Evolutionary conservation across 2,329 filamentous ascomycete genomes (phyloP), one percentile per base, ranked within the genome.

Genomic region (Arachnopeziza araneosa): DNA sequence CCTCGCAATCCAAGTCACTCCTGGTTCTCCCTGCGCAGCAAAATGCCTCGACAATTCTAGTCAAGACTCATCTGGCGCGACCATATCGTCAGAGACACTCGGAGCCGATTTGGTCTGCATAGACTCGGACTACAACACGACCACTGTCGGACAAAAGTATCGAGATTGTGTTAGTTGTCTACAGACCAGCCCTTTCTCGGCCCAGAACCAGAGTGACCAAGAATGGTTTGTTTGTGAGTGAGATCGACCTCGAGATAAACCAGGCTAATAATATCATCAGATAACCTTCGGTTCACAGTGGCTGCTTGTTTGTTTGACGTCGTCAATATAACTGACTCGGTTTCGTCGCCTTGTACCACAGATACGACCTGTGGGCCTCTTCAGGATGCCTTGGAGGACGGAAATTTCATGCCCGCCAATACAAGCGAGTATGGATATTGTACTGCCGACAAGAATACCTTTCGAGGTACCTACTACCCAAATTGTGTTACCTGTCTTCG

Each of bases 1-100:
- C 3, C 10, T 57, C 26, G 75, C 75, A 2, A 70, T 83, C 2
- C 73, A 80, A 56, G 77, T 83, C 1, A 77, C 80, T 1, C 79
- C 81, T 0, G 78, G 78, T 10, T 84, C 82, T 0, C 67, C 73
- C 10, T 85, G 82, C 66, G 75, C 80, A 0, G 69, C 76, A 0
- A 60, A 78, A 1, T 85, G 82, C 58, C 66, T 80, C 4, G 75
- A 80, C 60, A 70, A 73, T 1, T 60, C 68, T 0, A 69, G 72
- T 14, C 68, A 66, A 10, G 71, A 79, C 59, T 57, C 68, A 0
- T 65, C 71, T 32, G 70, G 75, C 22, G 64, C 77, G 0, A 64
- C 65, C 1, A 66, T 70, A 4, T 32, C 14, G 14, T 77, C 80
- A 0, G 74, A 67, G 3, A 84, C 79, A 0, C 76, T 72, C 21